These are phyloP conservation scores for Naganishia sp. DNA, from an alignment of 1,284 basidiomycete species.

Conservation along the genomic window DNA sequence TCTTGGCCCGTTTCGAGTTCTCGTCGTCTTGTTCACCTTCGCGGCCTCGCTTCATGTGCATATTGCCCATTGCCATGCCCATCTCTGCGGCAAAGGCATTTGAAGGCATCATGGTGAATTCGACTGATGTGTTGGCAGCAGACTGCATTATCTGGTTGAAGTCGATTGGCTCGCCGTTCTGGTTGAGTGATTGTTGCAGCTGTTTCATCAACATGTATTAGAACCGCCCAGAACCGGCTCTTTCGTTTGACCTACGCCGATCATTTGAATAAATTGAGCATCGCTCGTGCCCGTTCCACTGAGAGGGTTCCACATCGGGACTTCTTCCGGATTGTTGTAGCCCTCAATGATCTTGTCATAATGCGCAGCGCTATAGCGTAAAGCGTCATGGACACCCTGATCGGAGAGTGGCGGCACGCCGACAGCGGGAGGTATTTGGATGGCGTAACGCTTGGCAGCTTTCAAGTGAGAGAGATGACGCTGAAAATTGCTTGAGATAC, in stretches of 20 bases:
- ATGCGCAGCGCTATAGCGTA: slow-evolving; percentile 41
- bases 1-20: slow-evolving; percentile 17
- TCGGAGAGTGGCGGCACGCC: slow-evolving; percentile 72
- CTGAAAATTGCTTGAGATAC: slow-evolving; percentile 13
- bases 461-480: slow-evolving; percentile 21
- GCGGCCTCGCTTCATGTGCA: slow-evolving; percentile 1
- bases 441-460: slow-evolving; percentile 25
- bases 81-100: slow-evolving; percentile 19
- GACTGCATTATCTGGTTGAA: slow-evolving; percentile 23
- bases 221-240: background rate
- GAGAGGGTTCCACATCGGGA: slow-evolving; percentile 45
- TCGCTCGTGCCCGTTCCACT: slow-evolving; percentile 51
- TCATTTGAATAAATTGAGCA: slow-evolving; percentile 33
- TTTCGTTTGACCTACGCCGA: slow-evolving; percentile 6
- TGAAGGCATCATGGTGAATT: slow-evolving; percentile 26
- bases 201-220: background rate
- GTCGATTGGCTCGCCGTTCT: slow-evolving; percentile 21
- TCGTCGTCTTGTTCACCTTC: slow-evolving; percentile 13
- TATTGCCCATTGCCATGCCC: slow-evolving; percentile 5
- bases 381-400: slow-evolving; percentile 59
- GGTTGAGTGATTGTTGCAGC: slow-evolving; percentile 21
- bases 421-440: slow-evolving; percentile 66
- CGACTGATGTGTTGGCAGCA: slow-evolving; percentile 13
- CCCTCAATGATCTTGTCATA: slow-evolving; percentile 24
- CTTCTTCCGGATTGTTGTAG: slow-evolving; percentile 31